Conservation (phyloP, 495 filamentous ascomycete genomes). For the Neurospora cerealis region DNA sequence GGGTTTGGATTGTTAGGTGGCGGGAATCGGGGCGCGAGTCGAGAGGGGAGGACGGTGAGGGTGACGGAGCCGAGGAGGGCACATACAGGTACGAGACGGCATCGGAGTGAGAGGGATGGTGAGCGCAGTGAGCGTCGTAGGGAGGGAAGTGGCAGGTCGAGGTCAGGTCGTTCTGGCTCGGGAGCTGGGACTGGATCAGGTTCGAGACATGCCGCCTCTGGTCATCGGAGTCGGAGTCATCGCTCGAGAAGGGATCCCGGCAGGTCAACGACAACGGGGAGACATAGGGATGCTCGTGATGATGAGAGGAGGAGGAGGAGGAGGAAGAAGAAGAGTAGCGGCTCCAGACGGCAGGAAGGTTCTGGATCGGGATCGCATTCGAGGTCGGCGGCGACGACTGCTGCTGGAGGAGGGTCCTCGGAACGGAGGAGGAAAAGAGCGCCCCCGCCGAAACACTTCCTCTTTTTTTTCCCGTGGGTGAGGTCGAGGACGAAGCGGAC, state of each 20-base stretch:
- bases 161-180: background rate
- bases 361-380: background rate
- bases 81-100: background rate
- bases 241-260: background rate
- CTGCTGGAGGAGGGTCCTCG: background rate
- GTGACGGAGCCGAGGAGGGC: background rate
- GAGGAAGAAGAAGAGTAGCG: conserved; percentile 2
- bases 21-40: background rate
- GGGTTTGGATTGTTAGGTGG: background rate
- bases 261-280: background rate
- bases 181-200: background rate
- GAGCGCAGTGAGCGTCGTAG: conserved; percentile 11
- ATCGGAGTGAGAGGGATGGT: conserved; percentile 14
- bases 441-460: conserved; percentile 29
- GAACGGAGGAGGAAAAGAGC: background rate
- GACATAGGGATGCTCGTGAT: background rate
- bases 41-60: background rate
- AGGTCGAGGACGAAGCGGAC: conserved; percentile 40
- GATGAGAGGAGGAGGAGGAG: conserved; percentile 1
- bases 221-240: background rate
- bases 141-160: conserved; percentile 8
- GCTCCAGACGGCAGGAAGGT: background rate
- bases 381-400: background rate
- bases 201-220: background rate
- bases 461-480: conserved; percentile 44